A percentile compares a stretch with the other conserved stretches of the same genome.
Evolutionary conservation across 1,284 basidiomycete species (phyloP).

Genomic region (Trichosporon sp.): DNA sequence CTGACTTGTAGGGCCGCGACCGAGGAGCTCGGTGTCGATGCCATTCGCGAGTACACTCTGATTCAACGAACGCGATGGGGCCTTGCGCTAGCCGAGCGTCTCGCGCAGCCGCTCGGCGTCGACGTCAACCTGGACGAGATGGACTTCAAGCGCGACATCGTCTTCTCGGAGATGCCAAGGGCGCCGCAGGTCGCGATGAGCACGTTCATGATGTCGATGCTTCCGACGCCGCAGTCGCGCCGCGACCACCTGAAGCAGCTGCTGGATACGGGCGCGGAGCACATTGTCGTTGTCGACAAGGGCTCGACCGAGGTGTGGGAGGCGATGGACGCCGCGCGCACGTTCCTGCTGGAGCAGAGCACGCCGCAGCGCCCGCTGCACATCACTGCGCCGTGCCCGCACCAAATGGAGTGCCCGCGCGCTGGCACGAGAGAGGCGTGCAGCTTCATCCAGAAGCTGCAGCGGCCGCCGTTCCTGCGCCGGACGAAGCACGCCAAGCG

Average conservation of each 20-base stretch:
- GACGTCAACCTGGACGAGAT: conserved; percentile 7
- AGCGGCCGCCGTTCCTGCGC: conserved; percentile 77
- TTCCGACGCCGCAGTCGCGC: conserved; percentile 61
- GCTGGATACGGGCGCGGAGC: conserved; percentile 24
- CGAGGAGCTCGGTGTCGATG: conserved; percentile 38
- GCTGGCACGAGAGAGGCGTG: conserved; percentile 57
- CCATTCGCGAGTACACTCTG: conserved; percentile 21
- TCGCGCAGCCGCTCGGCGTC: conserved; percentile 2
- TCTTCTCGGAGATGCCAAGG: not conserved
- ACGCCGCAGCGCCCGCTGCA: conserved; percentile 26
- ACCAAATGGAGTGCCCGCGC: conserved; percentile 78
- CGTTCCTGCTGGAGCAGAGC: conserved; percentile 55
- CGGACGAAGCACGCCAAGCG: conserved; percentile 76
- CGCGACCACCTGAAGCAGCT: conserved; percentile 25
- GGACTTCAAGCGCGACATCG: conserved; percentile 25
- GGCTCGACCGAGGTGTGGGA: conserved; percentile 73
- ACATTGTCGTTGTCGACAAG: conserved; percentile 79
- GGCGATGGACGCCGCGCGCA: conserved; percentile 74
- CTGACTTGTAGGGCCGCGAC: conserved; percentile 21
- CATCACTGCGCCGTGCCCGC: conserved; percentile 67
- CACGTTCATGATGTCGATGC: conserved; percentile 74
- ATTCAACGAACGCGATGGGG: conserved; percentile 41
- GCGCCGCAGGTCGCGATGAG: conserved; percentile 63
- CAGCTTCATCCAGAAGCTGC: conserved; percentile 78
- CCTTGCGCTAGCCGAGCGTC: conserved; percentile 32